Evolutionary conservation across 176 grass and related monocot species (phyloP).

Genomic region (Thalia dealbata): DNA sequence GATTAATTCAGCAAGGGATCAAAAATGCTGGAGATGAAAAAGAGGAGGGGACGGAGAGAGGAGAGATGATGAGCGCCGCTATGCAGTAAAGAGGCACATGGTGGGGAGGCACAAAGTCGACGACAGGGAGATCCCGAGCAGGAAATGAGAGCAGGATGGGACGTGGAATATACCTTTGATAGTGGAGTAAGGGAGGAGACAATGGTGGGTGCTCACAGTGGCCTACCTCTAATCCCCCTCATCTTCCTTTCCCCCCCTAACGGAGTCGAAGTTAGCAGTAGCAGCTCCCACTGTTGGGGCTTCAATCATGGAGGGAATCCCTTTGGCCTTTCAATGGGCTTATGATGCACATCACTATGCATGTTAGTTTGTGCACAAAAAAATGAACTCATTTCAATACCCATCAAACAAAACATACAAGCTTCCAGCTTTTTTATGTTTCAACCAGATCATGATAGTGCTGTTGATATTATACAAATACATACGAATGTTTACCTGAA

Average conservation of each 20-base stretch:
- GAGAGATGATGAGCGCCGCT: background rate
- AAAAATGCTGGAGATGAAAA: too few relatives aligned
- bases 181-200: background rate
- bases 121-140: background rate
- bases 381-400: background rate
- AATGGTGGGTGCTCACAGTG: background rate
- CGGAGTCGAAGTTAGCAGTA: background rate
- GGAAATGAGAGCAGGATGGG: background rate
- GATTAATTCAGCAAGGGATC: too few relatives aligned
- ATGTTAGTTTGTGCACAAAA: background rate
- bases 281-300: background rate
- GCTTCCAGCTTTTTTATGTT: background rate
- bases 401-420: background rate
- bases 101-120: background rate
- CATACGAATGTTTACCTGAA: background rate
- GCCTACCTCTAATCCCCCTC: background rate
- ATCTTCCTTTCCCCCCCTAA: background rate
- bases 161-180: conserved; percentile 2
- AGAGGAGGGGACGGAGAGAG: background rate
- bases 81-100: background rate
- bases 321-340: conserved; percentile 11
- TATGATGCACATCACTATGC: conserved; percentile 4
- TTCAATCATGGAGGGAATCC: background rate
- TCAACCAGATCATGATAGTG: background rate
- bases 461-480: background rate